Evolutionary conservation across 192 early-diverging fungal species (phyloP), one percentile per base, ranked within the genome.

Genomic region (Allomyces macrogynus): DNA sequence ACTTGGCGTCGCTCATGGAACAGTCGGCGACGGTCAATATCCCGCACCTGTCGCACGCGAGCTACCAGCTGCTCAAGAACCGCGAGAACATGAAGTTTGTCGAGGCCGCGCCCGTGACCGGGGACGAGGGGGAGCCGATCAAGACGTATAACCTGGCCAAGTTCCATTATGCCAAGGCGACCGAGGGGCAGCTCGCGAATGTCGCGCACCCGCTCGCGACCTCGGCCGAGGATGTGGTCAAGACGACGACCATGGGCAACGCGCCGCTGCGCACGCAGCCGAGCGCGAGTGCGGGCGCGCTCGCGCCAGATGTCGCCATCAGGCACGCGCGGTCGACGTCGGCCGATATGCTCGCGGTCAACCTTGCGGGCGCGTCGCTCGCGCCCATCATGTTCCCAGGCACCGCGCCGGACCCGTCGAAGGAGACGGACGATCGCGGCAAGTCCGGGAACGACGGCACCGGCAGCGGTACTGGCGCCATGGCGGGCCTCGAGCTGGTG

Each of bases 1-100:
- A 73, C 32, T 68, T 71, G 14, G 72, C 72, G 10, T 65, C 66
- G 9, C 25, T 71, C 4, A 64, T 73, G 42, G 72, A 73, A 65
- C 72, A 73, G 63, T 62, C 66, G 24, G 72, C 69, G 5, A 43
- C 23, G 26, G 63, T 66, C 20, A 27, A 49, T 32, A 63, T 73
- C 20, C 69, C 70, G 22, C 72, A 73, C 67, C 27, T 73, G 12
- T 66, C 66, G 4, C 9, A 63, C 14, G 24, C 61, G 12, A 73
- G 67, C 42, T 63, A 73, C 40, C 23, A 62, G 23, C 64, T 71
- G 24, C 63, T 73, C 25, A 43, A 60, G 27, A 43, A 63, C 44
- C 54, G 60, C 60, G 18, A 23, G 11, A 61, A 18, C 5, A 57
- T 57, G 49, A 57, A 0, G 49, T n/a, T 57, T 14, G 49, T 14